These are phyloP conservation scores for Trichoderma oligosporum DNA, from an alignment of 2,329 filamentous ascomycete genomes.

Conservation along the genomic window DNA sequence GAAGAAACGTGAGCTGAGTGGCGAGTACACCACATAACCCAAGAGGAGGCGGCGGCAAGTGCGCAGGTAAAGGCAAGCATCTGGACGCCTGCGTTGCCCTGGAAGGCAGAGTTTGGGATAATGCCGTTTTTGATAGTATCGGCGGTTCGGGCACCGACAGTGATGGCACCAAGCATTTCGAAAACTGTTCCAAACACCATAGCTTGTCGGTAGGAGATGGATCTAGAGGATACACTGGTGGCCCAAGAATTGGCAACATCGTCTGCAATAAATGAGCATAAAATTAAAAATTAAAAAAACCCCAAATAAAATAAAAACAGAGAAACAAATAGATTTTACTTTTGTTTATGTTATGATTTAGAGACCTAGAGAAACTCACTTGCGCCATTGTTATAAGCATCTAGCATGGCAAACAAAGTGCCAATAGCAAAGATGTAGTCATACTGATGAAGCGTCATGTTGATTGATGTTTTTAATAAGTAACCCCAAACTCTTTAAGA, in stretches of 20 bases:
- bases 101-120: slow-evolving; percentile 56
- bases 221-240: slow-evolving; percentile 73
- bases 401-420: slow-evolving; percentile 71
- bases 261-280: slow-evolving; percentile 42
- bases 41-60: slow-evolving; percentile 59
- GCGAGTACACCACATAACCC: slow-evolving; percentile 75
- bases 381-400: slow-evolving; percentile 63
- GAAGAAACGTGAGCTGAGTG: slow-evolving; percentile 69
- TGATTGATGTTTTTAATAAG: slow-evolving; percentile 25
- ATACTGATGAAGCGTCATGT: slow-evolving; percentile 59
- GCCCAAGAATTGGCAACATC: slow-evolving; percentile 85
- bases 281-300: too few species aligned
- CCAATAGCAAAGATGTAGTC: slow-evolving; percentile 71
- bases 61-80: slow-evolving; percentile 63
- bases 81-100: slow-evolving; percentile 59
- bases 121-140: slow-evolving; percentile 76
- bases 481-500: neutral
- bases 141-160: slow-evolving; percentile 63
- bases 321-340: too few species aligned
- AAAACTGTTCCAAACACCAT: slow-evolving; percentile 63
- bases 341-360: neutral
- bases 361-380: slow-evolving; percentile 49
- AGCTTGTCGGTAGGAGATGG: slow-evolving; percentile 65
- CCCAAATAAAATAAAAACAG: too few species aligned
- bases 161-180: slow-evolving; percentile 62